Evolutionary conservation across 306 rosid species (phyloP).

Genomic region (Cucurbita ficifolia): DNA sequence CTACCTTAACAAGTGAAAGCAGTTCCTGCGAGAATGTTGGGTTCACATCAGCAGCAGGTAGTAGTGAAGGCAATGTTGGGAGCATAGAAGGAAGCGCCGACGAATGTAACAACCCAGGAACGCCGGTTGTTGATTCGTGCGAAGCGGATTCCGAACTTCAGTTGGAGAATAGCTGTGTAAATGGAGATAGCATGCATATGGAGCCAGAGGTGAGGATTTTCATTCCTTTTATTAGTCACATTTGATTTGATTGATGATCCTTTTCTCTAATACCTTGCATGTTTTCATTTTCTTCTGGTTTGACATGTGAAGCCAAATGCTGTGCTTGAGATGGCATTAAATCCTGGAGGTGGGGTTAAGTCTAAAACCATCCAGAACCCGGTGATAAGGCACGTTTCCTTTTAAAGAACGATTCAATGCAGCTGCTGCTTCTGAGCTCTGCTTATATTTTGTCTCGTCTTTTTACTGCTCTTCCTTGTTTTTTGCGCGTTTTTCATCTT

Average conservation of each 20-base stretch:
- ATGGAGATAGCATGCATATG: slow-evolving; percentile 21
- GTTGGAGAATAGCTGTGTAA: slow-evolving; percentile 10
- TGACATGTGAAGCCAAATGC: slow-evolving; percentile 39
- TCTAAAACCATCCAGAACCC: slow-evolving; percentile 26
- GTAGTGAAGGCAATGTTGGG: slow-evolving; percentile 20
- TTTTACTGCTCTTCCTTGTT: slow-evolving; percentile 20
- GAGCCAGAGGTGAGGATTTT: slow-evolving; percentile 55
- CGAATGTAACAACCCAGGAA: slow-evolving; percentile 17
- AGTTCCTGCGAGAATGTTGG: slow-evolving; percentile 47
- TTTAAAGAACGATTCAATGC: neutral
- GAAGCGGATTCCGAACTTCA: slow-evolving; percentile 19
- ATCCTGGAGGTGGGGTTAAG: slow-evolving; percentile 22
- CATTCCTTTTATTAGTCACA: neutral
- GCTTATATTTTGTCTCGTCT: slow-evolving; percentile 26
- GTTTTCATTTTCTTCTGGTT: slow-evolving; percentile 6
- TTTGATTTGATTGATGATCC: neutral
- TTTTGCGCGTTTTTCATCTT: neutral
- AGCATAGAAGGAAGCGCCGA: slow-evolving; percentile 22
- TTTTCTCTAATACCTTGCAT: slow-evolving; percentile 11
- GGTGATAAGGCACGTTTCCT: slow-evolving; percentile 44
- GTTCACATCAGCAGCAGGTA: slow-evolving; percentile 16
- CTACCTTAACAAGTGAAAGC: slow-evolving; percentile 37
- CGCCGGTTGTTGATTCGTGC: slow-evolving; percentile 10
- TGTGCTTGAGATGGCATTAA: slow-evolving; percentile 27
- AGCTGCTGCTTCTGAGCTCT: neutral